These are phyloP conservation scores for Scheffersomyces titani DNA, from an alignment of 1,139 yeast genomes.

Conservation along the genomic window DNA sequence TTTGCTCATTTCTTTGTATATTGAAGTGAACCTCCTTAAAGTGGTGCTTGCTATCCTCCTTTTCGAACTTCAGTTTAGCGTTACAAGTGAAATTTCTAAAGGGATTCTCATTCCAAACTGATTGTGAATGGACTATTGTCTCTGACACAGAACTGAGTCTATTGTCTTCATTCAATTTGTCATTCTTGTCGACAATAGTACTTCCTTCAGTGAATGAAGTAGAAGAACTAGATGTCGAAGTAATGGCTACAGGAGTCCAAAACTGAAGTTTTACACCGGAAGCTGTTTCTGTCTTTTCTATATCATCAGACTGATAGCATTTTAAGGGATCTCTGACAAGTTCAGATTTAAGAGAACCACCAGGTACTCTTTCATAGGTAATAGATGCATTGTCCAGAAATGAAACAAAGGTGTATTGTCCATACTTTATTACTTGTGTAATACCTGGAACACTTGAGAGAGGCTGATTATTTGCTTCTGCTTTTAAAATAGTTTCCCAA, in stretches of 20 bases:
- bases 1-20: not conserved
- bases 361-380: not conserved
- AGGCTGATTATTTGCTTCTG: not conserved
- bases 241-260: not conserved
- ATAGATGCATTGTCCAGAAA: not conserved
- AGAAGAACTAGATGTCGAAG: not conserved
- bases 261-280: not conserved
- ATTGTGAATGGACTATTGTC: not conserved
- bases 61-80: too few relatives aligned
- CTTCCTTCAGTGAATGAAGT: not conserved
- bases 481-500: not conserved
- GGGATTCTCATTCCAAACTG: not conserved
- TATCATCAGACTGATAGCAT: not conserved
- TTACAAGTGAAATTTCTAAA: not conserved
- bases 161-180: not conserved
- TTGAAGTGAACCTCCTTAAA: not conserved
- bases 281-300: not conserved
- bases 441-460: not conserved
- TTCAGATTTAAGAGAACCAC: not conserved
- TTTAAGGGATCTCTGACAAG: not conserved
- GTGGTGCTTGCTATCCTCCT: too few relatives aligned
- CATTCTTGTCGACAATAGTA: not conserved
- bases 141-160: not conserved
- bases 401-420: not conserved
- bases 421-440: not conserved